These are phyloP conservation scores for Xerocomus amazonicus DNA, from an alignment of 1,284 basidiomycete species.

Conservation along the genomic window DNA sequence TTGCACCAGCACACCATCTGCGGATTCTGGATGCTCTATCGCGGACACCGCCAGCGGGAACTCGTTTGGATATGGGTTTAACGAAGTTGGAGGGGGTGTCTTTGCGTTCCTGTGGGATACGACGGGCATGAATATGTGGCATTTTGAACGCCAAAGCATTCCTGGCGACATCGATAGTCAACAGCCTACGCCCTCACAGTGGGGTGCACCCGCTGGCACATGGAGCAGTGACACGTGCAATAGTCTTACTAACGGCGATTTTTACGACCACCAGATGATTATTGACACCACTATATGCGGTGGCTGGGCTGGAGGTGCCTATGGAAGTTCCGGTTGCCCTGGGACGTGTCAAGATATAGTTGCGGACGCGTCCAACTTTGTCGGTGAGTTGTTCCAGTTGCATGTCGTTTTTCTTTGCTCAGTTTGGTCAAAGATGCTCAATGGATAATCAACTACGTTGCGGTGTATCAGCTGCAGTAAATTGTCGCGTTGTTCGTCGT, in stretches of 20 bases:
- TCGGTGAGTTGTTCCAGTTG: slow-evolving; percentile 38
- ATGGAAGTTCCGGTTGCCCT: slow-evolving; percentile 55
- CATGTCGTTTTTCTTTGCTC: background rate
- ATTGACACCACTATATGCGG: slow-evolving; percentile 67
- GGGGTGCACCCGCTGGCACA: slow-evolving; percentile 66
- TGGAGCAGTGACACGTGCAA: slow-evolving; percentile 64
- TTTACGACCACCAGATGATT: slow-evolving; percentile 64
- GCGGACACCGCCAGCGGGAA: slow-evolving; percentile 28
- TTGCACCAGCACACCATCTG: slow-evolving; percentile 40
- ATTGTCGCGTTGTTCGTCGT: background rate
- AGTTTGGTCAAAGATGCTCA: slow-evolving; percentile 42
- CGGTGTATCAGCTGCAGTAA: slow-evolving; percentile 30
- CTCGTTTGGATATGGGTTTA: slow-evolving; percentile 73
- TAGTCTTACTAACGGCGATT: slow-evolving; percentile 50
- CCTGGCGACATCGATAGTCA: slow-evolving; percentile 63
- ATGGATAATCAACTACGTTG: slow-evolving; percentile 56
- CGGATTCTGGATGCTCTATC: slow-evolving; percentile 53
- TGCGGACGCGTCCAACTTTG: slow-evolving; percentile 60
- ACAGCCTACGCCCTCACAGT: slow-evolving; percentile 57
- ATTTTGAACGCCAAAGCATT: slow-evolving; percentile 63
- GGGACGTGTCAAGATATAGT: slow-evolving; percentile 68
- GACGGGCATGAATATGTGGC: slow-evolving; percentile 74
- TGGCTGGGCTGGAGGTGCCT: slow-evolving; percentile 58
- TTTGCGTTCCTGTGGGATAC: slow-evolving; percentile 70
- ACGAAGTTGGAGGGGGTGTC: slow-evolving; percentile 65